Evolutionary conservation across 129 eudicot species (phyloP), one percentile per base, ranked within the genome.

Genomic region (Scalesia atractyloides): DNA sequence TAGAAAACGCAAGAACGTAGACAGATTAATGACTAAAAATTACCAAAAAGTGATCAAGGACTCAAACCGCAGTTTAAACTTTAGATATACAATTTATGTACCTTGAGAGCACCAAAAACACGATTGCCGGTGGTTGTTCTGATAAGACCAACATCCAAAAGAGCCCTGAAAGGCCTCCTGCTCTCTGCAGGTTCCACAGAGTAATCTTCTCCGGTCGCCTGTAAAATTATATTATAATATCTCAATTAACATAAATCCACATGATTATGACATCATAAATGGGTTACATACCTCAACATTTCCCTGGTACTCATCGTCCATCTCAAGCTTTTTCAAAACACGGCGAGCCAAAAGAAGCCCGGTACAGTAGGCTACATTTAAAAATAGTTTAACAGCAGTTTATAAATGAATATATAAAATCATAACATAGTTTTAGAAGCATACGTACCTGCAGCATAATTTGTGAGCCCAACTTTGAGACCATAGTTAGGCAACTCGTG

Each of bases 301-400:
- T 65, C 91, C 91, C 73, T 82, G 69, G 26, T 86, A 86, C 64
- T 86, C 90, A 3, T 80, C 83, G 17, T 86, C 90, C 90, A 86
- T 76, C 56, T 83, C 87, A 70, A 86, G 87, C 69, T 1, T 66
- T 39, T 83, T 86, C 82, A 86, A 54, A 17, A 86, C 87, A 14
- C 87, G 83, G 20, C 91, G 87, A 66, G 87, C 90, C 87, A 86
- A 77, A n/a, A 86, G 72, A 69, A 86, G 91, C 34, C 91, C 87
- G 33, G 84, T 74, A 53, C 76, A 80, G 68, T 80, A 80, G 15
- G 80, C 80, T 74, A 6, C 30, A 49, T 65, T 66, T 54, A 5
- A 68, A 57, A 66, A 34, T 1, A 79, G 17, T 20, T 78, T 10
- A 18, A 36, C 37, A 16, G 52, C 26, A 37, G 12, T 19, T 1